Base-by-base conservation (phyloP, 495 filamentous ascomycete species). In the Penicillium robsamsonii region DNA sequence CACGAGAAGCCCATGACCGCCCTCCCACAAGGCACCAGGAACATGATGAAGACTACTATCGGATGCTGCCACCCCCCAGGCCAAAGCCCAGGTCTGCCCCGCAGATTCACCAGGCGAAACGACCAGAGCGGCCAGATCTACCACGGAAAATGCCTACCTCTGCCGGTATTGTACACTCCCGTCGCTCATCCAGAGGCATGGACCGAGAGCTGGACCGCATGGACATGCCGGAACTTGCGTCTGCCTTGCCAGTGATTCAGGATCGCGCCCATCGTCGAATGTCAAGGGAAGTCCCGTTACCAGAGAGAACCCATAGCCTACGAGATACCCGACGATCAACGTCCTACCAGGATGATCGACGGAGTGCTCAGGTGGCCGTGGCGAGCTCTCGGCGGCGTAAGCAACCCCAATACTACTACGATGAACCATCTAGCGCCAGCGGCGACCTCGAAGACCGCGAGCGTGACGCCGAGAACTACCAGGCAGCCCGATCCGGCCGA, bases 11-110 rank as follows among this genome's bases (percentile, higher is more conserved):
- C 12, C 67, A 64, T 30, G 61, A 53, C 1, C 64, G 59, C n/a
- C 43, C 50, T 30, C 24, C 58, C 0, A 41, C 49, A 41, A 55
- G 56, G 29, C 50, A 52, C 25, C 63, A 65, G 41, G 66, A 68
- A 9, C 61, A 55, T 5, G 71, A 73, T n/a, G 78, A 81, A 46
- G 76, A 79, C 40, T 75, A 65, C 46, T 72, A 74, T 46, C 66
- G 61, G 33, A 79, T 79, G 73, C 0, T 27, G 25, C 25, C 6
- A 27, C 65, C 13, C 75, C 75, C 70, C 25, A 46, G 43, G n/a
- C 53, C 62, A 18, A 75, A 69, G 55, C 42, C 61, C 41, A 70
- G 56, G 52, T 33, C 65, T 38, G 24, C 66, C 50, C 64, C 74
- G 41, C 62, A 70, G 37, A 69, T 79, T 37, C 70, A 74, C 50